phyloP scores from a whole-genome alignment of 2,329 filamentous ascomycete genomes.

The Uncinocarpus reesii region DNA sequence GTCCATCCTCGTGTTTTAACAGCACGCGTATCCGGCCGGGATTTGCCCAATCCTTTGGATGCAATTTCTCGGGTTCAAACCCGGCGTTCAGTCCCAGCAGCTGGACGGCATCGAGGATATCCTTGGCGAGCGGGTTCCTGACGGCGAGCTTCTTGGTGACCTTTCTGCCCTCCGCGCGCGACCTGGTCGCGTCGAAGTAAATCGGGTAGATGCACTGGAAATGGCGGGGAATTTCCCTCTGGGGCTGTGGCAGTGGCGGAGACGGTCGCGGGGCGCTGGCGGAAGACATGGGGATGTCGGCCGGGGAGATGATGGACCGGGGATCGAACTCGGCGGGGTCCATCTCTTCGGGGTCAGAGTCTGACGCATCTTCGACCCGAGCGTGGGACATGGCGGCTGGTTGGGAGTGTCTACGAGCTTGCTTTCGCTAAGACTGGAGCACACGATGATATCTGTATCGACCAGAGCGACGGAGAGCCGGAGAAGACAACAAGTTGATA shows the following conservation, averaged over 20 bases:
- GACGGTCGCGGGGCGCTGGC: constrained; percentile 34
- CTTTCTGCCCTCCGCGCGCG: constrained; percentile 67
- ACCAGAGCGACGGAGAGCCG: too few species aligned
- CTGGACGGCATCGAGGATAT: constrained; percentile 78
- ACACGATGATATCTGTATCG: too few species aligned
- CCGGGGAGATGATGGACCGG: constrained; percentile 21
- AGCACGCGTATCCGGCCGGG: constrained; percentile 77
- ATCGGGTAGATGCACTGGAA: constrained; percentile 89
- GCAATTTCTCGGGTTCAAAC: constrained; percentile 82
- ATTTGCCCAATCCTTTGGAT: constrained; percentile 97
- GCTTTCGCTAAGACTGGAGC: too few species aligned
- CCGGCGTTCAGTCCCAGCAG: constrained; percentile 52
- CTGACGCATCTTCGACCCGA: constrained; percentile 83
- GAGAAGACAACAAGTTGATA: too few species aligned
- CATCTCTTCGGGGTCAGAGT: constrained; percentile 82
- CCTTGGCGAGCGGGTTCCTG: constrained; percentile 72
- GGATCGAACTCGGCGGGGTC: constrained; percentile 58
- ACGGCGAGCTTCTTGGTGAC: constrained; percentile 65
- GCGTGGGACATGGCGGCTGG: constrained; percentile 65
- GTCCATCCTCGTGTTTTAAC: constrained; percentile 49
- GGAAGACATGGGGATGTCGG: constrained; percentile 44
- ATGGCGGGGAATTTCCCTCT: constrained; percentile 51
- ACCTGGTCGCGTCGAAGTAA: constrained; percentile 69
- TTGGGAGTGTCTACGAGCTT: too few species aligned
- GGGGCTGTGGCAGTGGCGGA: constrained; percentile 23